Conservation (phyloP, 805 yeast species). For the Candida anglica region DNA sequence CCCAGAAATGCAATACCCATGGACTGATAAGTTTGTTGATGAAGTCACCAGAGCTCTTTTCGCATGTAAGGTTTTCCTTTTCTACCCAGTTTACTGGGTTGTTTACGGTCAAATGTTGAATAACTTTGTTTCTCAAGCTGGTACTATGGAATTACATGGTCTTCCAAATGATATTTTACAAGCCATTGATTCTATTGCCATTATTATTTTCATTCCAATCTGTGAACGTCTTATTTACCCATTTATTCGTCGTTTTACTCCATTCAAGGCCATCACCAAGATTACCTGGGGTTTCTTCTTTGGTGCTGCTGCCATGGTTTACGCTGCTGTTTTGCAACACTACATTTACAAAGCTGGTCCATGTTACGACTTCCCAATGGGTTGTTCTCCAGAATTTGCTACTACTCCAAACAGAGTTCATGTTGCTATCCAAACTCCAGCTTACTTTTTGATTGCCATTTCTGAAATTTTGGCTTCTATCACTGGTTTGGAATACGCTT, state of each 20-base stretch:
- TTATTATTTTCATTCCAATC: constrained; percentile 75
- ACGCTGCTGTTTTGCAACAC: constrained; percentile 73
- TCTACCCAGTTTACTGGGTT: constrained; percentile 73
- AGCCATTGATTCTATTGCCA: constrained; percentile 70
- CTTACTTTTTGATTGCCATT: constrained; percentile 67
- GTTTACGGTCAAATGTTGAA: constrained; percentile 68
- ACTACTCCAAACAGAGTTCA: constrained; percentile 52
- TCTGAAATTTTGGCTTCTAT: constrained; percentile 78
- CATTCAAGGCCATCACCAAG: constrained; percentile 67
- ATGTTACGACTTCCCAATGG: constrained; percentile 60
- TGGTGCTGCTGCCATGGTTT: constrained; percentile 63
- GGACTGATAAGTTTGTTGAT: constrained; percentile 72
- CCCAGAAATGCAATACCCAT: constrained; percentile 44
- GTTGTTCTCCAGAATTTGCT: constrained; percentile 41
- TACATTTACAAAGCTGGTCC: constrained; percentile 69
- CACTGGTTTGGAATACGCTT: constrained; percentile 82
- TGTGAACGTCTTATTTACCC: constrained; percentile 55
- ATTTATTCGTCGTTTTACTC: constrained; percentile 41
- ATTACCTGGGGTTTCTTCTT: constrained; percentile 68
- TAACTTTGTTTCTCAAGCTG: constrained; percentile 73
- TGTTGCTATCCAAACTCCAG: constrained; percentile 69
- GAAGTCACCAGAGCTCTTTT: constrained; percentile 61
- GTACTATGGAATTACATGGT: constrained; percentile 68
- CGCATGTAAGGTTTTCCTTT: constrained; percentile 71
- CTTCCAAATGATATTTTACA: constrained; percentile 79